Evolutionary conservation across 2,329 filamentous ascomycete genomes (phyloP).

Genomic region (Myriosclerotinia curreyana): DNA sequence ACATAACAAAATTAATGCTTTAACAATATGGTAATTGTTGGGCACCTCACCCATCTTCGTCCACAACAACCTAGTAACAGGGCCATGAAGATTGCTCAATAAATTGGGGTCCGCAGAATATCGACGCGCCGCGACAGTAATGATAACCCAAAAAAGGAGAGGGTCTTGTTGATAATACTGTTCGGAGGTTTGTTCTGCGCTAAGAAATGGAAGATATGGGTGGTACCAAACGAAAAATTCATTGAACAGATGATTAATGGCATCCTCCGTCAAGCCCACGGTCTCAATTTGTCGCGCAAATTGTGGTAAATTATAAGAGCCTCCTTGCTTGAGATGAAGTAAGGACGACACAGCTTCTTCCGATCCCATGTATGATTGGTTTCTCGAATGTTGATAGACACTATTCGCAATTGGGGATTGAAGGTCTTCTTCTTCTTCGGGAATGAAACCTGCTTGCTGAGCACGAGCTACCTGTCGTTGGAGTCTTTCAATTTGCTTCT

Average conservation of each 20-base stretch:
- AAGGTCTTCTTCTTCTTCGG: conserved; percentile 54
- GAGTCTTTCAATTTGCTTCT: conserved; percentile 72
- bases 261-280: conserved; percentile 61
- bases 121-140: conserved; percentile 71
- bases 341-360: conserved; percentile 67
- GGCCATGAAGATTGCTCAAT: conserved; percentile 64
- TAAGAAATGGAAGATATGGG: conserved; percentile 73
- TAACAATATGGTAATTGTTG: conserved; percentile 76
- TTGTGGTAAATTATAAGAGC: conserved; percentile 45
- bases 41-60: conserved; percentile 73
- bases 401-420: conserved; percentile 59
- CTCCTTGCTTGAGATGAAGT: conserved; percentile 63
- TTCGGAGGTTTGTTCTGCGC: conserved; percentile 63
- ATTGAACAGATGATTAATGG: conserved; percentile 63
- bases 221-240: conserved; percentile 77
- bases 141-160: conserved; percentile 81
- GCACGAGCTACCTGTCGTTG: conserved; percentile 60
- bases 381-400: conserved; percentile 54
- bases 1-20: conserved; percentile 75
- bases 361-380: conserved; percentile 61
- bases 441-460: conserved; percentile 54
- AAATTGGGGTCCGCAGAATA: conserved; percentile 59
- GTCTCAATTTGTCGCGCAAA: conserved; percentile 51
- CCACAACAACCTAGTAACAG: conserved; percentile 71
- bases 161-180: conserved; percentile 74